phyloP scores from a whole-genome alignment of 768 basidiomycete genomes.

The Ephemerocybe angulata region DNA sequence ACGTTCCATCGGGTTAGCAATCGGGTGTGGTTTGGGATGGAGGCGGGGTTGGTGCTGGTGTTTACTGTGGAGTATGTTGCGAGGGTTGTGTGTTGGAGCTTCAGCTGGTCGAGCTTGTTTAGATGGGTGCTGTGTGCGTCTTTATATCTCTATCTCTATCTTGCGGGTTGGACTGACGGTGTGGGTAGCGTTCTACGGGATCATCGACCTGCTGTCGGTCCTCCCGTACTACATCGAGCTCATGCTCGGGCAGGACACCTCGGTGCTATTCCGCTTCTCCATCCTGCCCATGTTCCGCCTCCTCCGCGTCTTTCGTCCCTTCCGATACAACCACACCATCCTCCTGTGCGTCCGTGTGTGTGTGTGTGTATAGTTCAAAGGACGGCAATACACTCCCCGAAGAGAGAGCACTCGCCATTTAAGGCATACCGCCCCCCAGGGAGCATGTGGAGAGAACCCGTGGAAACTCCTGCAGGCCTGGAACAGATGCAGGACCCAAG shows the following conservation, averaged over 20 bases:
- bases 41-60: conserved; percentile 77
- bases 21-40: conserved; percentile 81
- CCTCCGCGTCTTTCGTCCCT: conserved; percentile 84
- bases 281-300: conserved; percentile 89
- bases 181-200: conserved; percentile 68
- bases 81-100: conserved; percentile 73
- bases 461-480: too few species aligned
- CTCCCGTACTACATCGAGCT: conserved; percentile 89
- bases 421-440: too few species aligned
- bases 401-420: too few species aligned
- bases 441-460: too few species aligned
- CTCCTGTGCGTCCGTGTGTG: conserved; percentile 57
- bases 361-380: too few species aligned
- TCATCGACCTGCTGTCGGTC: conserved; percentile 83
- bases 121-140: conserved; percentile 65
- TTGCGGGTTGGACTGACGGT: background rate
- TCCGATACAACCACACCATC: conserved; percentile 79
- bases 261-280: conserved; percentile 85
- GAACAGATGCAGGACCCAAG: too few species aligned
- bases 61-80: conserved; percentile 85
- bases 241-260: conserved; percentile 82
- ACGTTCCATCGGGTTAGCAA: conserved; percentile 66
- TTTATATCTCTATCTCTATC: conserved; percentile 22
- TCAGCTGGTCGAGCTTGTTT: conserved; percentile 53
- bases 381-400: too few species aligned